Percentiles rank a stretch among this genome's conserved stretches.
Evolutionary conservation across 208 protist genomes (phyloP).

Genomic region (Leishmania mexicana): DNA sequence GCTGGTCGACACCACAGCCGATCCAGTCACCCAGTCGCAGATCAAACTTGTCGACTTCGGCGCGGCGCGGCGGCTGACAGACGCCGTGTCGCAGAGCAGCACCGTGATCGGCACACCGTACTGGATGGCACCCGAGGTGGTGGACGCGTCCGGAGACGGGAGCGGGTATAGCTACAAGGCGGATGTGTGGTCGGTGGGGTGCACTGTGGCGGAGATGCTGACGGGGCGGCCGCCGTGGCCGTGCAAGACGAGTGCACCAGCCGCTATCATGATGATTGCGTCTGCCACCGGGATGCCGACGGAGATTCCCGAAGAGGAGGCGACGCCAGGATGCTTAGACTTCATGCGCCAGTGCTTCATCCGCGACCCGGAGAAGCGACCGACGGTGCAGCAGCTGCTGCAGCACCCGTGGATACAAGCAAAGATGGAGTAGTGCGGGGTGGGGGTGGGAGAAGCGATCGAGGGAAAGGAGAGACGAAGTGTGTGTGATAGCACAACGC

Average conservation of each 20-base stretch:
- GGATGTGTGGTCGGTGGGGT: constrained; percentile 94
- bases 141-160: constrained; percentile 52
- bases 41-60: constrained; percentile 94
- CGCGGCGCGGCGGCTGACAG: constrained; percentile 76
- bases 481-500: not conserved
- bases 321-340: constrained; percentile 74
- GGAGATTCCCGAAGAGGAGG: constrained; percentile 81
- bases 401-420: constrained; percentile 87
- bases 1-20: constrained; percentile 79
- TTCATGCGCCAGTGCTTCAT: constrained; percentile 89
- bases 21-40: constrained; percentile 58
- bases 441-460: too few relatives aligned
- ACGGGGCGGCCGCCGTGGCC: constrained; percentile 93
- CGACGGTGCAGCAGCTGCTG: constrained; percentile 86
- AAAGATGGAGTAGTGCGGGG: constrained; percentile 47
- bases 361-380: constrained; percentile 72
- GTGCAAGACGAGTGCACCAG: constrained; percentile 70
- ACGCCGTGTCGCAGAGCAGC: constrained; percentile 83
- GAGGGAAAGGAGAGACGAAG: not conserved
- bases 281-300: constrained; percentile 70
- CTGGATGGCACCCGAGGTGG: constrained; percentile 94
- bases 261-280: constrained; percentile 92
- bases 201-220: constrained; percentile 93
- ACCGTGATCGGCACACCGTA: constrained; percentile 94
- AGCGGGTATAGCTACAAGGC: constrained; percentile 91